These are phyloP conservation scores for Pseudogymnoascus sp. DNA, from an alignment of 2,329 filamentous ascomycete species.

Conservation along the genomic window DNA sequence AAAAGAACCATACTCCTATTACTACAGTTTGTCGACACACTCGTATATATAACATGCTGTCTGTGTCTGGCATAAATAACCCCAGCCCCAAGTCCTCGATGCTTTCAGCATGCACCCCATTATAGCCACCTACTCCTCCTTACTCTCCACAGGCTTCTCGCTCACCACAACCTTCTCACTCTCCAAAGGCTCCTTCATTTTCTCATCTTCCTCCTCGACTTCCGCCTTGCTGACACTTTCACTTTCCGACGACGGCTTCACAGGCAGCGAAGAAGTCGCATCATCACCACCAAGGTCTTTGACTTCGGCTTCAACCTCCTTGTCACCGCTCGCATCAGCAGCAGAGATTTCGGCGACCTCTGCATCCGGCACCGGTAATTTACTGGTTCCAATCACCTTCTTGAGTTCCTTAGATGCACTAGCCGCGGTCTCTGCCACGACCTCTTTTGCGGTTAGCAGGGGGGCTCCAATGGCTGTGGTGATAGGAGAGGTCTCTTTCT, in stretches of 20 bases:
- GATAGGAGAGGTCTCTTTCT: background rate
- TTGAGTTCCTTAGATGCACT: background rate
- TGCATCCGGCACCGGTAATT: background rate
- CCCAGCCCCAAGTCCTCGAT: background rate
- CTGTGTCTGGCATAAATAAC: background rate
- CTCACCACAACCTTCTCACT: background rate
- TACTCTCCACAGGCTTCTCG: background rate
- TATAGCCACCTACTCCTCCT: background rate
- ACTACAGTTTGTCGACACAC: background rate
- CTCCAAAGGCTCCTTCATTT: background rate
- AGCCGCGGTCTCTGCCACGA: background rate
- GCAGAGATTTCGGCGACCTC: background rate
- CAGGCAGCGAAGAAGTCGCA: background rate
- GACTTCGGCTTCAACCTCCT: background rate
- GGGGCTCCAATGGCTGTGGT: background rate
- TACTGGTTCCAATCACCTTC: background rate
- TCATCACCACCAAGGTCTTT: background rate
- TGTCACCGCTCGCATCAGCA: background rate
- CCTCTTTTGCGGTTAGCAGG: background rate
- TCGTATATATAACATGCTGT: background rate
- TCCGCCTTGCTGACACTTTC: background rate
- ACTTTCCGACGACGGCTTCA: background rate
- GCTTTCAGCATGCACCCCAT: background rate
- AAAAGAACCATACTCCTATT: background rate
- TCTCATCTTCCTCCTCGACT: background rate